These are phyloP conservation scores for Plasmopara halstedii DNA, from an alignment of 352 stramenopile genomes.

Conservation along the genomic window DNA sequence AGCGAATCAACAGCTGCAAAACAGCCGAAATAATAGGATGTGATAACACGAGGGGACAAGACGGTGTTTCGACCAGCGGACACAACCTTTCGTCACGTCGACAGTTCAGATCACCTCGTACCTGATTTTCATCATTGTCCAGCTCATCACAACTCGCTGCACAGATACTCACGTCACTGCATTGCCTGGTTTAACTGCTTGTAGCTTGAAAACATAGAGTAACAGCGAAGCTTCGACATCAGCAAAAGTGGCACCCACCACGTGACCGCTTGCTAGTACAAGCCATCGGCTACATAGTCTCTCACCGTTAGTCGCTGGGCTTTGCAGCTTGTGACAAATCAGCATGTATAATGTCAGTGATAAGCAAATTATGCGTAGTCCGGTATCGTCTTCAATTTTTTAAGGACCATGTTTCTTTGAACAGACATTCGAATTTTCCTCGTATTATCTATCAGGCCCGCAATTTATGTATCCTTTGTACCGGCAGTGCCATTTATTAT, in stretches of 20 bases:
- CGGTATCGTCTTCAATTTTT: too few species aligned
- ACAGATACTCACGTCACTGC: slow-evolving; percentile 46
- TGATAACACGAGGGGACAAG: slow-evolving; percentile 32
- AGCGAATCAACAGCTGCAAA: slow-evolving; percentile 19
- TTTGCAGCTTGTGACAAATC: too few species aligned
- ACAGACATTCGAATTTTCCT: too few species aligned
- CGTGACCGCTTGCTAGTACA: slow-evolving; percentile 32
- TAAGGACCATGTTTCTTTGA: too few species aligned
- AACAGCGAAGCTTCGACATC: slow-evolving; percentile 47
- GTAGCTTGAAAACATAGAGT: slow-evolving; percentile 64
- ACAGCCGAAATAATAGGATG: too few species aligned
- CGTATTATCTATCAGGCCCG: too few species aligned
- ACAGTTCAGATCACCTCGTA: slow-evolving; percentile 30
- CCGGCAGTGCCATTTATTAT: too few species aligned
- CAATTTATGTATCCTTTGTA: too few species aligned
- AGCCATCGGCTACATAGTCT: slow-evolving; percentile 41
- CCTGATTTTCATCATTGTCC: slow-evolving; percentile 40
- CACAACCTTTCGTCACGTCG: slow-evolving; percentile 33
- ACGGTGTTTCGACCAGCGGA: slow-evolving; percentile 42
- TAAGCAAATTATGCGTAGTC: too few species aligned
- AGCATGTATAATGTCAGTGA: too few species aligned
- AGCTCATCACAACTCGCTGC: slow-evolving; percentile 49
- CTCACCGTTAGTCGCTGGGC: too few species aligned
- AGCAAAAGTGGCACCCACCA: slow-evolving; percentile 33
- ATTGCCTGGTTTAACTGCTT: slow-evolving; percentile 37